Base-by-base conservation (phyloP, 139 green algal species). In the Ostreobium quekettii region DNA sequence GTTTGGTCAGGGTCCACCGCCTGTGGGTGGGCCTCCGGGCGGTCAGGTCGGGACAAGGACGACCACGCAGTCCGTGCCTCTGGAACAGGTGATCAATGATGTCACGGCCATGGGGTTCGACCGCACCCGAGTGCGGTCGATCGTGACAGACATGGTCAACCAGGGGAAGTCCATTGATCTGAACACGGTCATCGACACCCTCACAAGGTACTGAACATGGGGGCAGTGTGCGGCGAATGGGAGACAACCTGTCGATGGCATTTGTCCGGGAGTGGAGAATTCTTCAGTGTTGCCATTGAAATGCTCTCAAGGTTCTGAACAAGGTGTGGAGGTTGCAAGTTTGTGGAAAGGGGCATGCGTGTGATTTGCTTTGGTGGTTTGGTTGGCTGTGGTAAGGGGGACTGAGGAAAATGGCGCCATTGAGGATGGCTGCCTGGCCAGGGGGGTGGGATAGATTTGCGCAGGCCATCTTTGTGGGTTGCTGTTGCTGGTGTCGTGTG, bases 51-150 rank as follows among this genome's bases (percentile, higher is more conserved):
- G 30, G 6, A 35, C 42, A n/a, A n/a, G n/a, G 4, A 60, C 68
- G 6, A 63, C 46, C 60, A 39, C 47, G 63, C 33, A 65, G 69
- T 56, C 67, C 26, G 72, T 90, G 65, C 79, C 77, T 2, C 66
- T 91, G 39, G 86, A 91, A 56, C 74, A 87, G 74, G 80, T 93
- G 35, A 83, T 95, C 8, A 64, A 75, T 7, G 88, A 95, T 71
- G 87, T 95, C 38, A 63, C 79, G 1, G 64, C 64, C 2, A 95
- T 95, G 88, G 88, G 88, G 42, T 95, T 95, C 72, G 71, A 75
- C 19, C 78, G 78, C 2, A 65, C 82, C 1, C 72, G 82, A 59
- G 80, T 83, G 28, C 64, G 60, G 11, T 38, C 28, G 1, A 32
- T 70, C 33, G 74, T 88, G 24, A 78, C 80, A 37, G 28, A 42